phyloP scores from a whole-genome alignment of 2,329 filamentous ascomycete genomes.

The Endocalyx cinctus region DNA sequence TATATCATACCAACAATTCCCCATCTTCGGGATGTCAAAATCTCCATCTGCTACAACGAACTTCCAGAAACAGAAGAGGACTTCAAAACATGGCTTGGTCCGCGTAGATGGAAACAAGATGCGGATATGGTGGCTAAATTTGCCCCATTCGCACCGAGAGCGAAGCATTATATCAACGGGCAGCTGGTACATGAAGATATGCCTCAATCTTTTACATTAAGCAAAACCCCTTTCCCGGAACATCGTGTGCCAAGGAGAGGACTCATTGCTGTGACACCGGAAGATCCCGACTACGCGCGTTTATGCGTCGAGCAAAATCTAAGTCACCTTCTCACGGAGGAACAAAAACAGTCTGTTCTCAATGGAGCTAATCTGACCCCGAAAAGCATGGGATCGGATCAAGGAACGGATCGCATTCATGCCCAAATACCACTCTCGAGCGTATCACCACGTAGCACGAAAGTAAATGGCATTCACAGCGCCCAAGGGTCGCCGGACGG shows the following conservation, averaged over 20 bases:
- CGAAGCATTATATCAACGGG: constrained; percentile 57
- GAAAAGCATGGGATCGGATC: constrained; percentile 31
- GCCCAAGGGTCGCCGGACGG: constrained; percentile 16
- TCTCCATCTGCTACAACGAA: constrained; percentile 58
- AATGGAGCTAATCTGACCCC: constrained; percentile 48
- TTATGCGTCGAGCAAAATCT: constrained; percentile 56
- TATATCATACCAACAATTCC: constrained; percentile 52
- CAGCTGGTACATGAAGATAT: constrained; percentile 46
- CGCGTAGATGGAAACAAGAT: constrained; percentile 56
- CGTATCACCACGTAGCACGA: constrained; percentile 13
- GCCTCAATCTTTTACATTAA: constrained; percentile 41
- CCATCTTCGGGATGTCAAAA: constrained; percentile 51
- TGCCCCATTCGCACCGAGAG: constrained; percentile 50
- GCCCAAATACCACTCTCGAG: constrained; percentile 20
- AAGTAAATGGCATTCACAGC: constrained; percentile 21
- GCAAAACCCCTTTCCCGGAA: constrained; percentile 51
- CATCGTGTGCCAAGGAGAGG: constrained; percentile 51
- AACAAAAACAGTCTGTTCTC: constrained; percentile 37
- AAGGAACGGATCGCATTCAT: constrained; percentile 16
- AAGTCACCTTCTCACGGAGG: constrained; percentile 45
- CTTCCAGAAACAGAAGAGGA: constrained; percentile 47
- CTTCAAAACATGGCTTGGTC: constrained; percentile 34
- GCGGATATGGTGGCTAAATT: constrained; percentile 46
- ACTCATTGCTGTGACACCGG: constrained; percentile 46
- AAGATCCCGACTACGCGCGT: constrained; percentile 53